Percentiles rank a stretch among this genome's conserved stretches.
phyloP scores from a whole-genome alignment of 441 rosid species.

The Dalechampia spathulata region DNA sequence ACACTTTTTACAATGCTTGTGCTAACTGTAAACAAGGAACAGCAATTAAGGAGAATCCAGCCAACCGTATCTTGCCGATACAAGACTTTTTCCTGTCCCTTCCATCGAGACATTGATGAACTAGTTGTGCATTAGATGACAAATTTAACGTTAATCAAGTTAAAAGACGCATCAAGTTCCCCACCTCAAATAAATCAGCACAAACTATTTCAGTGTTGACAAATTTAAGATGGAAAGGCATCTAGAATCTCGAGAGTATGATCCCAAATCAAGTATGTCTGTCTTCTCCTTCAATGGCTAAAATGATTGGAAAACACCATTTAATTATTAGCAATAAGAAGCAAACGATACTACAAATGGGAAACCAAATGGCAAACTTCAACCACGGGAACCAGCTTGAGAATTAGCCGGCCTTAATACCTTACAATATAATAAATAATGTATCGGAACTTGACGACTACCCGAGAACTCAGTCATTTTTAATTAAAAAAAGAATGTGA shows the following conservation, averaged over 20 bases:
- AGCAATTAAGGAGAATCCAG: no score
- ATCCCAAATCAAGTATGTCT: background rate
- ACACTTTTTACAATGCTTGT: no score
- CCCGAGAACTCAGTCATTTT: slow-evolving; percentile 19
- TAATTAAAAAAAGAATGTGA: slow-evolving; percentile 42
- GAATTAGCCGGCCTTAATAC: slow-evolving; percentile 6
- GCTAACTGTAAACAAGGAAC: no score
- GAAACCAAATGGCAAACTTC: background rate
- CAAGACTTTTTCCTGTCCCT: no score
- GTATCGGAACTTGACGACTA: slow-evolving; percentile 5
- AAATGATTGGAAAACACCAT: background rate
- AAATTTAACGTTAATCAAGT: background rate
- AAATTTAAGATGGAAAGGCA: background rate
- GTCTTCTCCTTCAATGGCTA: background rate
- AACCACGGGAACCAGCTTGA: slow-evolving; percentile 11
- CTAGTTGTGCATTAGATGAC: background rate
- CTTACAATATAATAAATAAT: slow-evolving; percentile 7
- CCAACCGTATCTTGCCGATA: no score
- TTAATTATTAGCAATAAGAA: background rate
- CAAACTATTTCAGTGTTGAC: background rate
- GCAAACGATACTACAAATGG: background rate
- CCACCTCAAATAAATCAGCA: background rate
- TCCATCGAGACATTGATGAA: no score
- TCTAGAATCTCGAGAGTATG: background rate
- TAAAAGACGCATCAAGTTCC: background rate